phyloP scores from a whole-genome alignment of 306 rosid species.

The Hylodesmum podocarpum region DNA sequence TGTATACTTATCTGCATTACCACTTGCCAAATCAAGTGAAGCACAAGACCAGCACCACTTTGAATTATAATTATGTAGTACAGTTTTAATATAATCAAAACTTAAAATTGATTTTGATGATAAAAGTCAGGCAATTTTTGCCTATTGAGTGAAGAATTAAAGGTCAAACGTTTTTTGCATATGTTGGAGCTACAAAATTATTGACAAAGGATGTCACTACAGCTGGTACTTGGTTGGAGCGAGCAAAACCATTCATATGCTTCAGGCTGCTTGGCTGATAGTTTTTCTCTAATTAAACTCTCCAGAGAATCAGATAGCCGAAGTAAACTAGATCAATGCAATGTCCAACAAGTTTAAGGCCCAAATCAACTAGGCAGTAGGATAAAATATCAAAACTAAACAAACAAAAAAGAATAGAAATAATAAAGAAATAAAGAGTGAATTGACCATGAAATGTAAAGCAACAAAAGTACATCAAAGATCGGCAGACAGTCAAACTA shows the following conservation, averaged over 20 bases:
- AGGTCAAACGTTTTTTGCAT: no score
- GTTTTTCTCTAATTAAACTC: slow-evolving; percentile 74
- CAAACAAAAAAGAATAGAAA: background rate
- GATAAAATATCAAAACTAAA: slow-evolving; percentile 27
- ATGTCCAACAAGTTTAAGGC: slow-evolving; percentile 29
- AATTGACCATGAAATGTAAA: slow-evolving; percentile 5
- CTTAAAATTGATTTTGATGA: no score
- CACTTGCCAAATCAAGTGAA: no score
- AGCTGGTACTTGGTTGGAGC: slow-evolving; percentile 80
- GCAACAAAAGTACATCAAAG: slow-evolving; percentile 3
- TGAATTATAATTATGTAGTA: no score
- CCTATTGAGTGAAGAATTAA: no score
- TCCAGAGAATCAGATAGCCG: slow-evolving; percentile 81
- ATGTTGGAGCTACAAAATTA: slow-evolving; percentile 71
- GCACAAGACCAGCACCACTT: no score
- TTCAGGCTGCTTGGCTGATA: slow-evolving; percentile 79
- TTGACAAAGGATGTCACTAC: slow-evolving; percentile 69
- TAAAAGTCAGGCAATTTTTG: no score
- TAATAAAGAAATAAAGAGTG: no score
- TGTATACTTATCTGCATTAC: no score
- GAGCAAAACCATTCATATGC: slow-evolving; percentile 93
- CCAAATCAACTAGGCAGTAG: slow-evolving; percentile 25
- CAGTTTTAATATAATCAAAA: no score
- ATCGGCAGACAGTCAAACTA: slow-evolving; percentile 1
- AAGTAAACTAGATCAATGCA: slow-evolving; percentile 67